Base-by-base conservation (phyloP, 1,284 basidiomycete species). In the Cutaneotrichosporon sp. region DNA sequence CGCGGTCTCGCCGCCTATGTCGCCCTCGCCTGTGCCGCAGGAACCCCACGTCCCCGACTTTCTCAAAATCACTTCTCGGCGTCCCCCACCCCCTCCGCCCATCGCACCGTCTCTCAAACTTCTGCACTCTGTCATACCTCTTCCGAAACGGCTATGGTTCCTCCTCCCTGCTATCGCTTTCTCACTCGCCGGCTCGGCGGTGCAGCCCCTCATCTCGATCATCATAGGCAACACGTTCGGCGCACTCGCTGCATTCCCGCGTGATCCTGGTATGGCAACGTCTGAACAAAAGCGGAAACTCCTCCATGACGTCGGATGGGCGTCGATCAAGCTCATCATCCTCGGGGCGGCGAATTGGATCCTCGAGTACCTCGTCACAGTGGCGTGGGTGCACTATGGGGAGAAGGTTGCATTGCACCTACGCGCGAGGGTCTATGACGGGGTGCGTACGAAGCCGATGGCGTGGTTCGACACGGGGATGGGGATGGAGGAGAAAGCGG, bases 121-220 rank as follows among this genome's bases (percentile, higher is more conserved):
- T 17, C 79, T 90, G 44, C 89, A 87, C 72, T 82, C 82, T 29
- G 78, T 84, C 51, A 77, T 86, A 51, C 77, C 82, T 2, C 69
- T 75, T 25, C 78, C 78, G 41, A 82, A 88, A 62, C 64, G 80
- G 51, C 4, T 74, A 24, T 63, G 82, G 45, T 60, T 79, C 20
- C 77, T 90, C 55, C 75, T 93, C 47, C 93, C 93, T 1, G 90
- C 87, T 4, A 61, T 87, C 48, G 17, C 82, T 38, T 79, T 84
- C 24, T 87, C 90, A 4, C 54, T 90, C 34, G 74, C 82, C 37
- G 80, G 85, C 0, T 88, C 90, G 38, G 82, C 84, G 32, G 79
- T 97, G 32, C 90, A 88, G 0, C 90, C 94, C 1, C 88, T 88
- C 78, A 97, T 97, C 91, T 93, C 94, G 6, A 81, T 83, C 49